Conservation (phyloP, 1,284 basidiomycete species). For the Salmacisia buchloeana region DNA sequence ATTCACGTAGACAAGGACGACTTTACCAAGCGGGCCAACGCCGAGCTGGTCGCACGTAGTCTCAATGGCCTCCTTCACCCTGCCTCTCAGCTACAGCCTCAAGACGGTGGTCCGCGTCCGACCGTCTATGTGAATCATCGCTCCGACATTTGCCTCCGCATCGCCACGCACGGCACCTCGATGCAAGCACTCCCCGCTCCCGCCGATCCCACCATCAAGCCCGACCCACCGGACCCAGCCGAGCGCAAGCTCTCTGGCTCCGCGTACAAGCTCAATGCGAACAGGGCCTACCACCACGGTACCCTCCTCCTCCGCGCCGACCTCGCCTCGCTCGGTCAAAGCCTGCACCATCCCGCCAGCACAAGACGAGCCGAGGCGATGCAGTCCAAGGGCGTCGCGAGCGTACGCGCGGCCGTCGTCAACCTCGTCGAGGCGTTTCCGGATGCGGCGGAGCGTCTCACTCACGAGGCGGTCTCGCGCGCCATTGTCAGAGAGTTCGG, state of each 20-base stretch:
- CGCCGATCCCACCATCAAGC: not conserved
- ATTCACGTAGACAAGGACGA: constrained; percentile 75
- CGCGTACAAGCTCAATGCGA: constrained; percentile 89
- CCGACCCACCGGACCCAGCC: not conserved
- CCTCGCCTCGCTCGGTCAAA: constrained; percentile 29
- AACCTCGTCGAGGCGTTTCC: constrained; percentile 65
- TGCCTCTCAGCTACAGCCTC: not conserved
- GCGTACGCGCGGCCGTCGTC: constrained; percentile 83
- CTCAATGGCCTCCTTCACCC: constrained; percentile 55
- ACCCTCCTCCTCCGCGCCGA: constrained; percentile 78
- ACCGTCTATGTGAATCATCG: constrained; percentile 69
- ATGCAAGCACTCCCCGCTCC: not conserved
- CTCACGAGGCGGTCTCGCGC: constrained; percentile 67
- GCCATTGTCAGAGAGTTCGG: constrained; percentile 70
- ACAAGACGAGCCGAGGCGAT: constrained; percentile 71
- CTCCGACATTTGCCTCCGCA: constrained; percentile 62
- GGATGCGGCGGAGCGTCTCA: constrained; percentile 49
- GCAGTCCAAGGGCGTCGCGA: constrained; percentile 74
- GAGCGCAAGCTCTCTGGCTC: constrained; percentile 79
- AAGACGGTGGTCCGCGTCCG: not conserved
- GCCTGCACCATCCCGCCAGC: constrained; percentile 60
- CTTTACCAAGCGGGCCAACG: constrained; percentile 76
- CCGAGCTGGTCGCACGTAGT: constrained; percentile 71
- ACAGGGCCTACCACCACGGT: constrained; percentile 92
- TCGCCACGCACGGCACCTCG: constrained; percentile 61